Evolutionary conservation across 1,284 basidiomycete genomes (phyloP).

Genomic region (Chalciporus piperatoides): DNA sequence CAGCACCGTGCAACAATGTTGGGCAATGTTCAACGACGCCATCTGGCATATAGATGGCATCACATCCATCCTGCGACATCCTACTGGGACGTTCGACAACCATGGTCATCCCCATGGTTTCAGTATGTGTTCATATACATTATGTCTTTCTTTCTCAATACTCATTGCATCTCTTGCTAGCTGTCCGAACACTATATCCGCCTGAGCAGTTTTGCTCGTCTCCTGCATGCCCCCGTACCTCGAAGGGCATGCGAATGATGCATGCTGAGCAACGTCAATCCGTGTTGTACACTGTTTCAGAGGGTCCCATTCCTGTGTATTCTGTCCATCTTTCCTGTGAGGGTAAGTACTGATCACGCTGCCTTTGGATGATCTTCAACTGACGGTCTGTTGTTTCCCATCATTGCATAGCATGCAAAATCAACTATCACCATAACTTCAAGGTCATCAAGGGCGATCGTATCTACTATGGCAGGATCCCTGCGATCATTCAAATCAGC

Average conservation of each 20-base stretch:
- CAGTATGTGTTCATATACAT: too few relatives aligned
- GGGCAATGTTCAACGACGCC: too few relatives aligned
- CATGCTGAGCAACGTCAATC: background rate
- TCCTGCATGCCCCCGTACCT: too few relatives aligned
- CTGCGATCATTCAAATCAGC: background rate
- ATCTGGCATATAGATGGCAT: too few relatives aligned
- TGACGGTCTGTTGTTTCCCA: background rate
- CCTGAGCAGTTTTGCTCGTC: too few relatives aligned
- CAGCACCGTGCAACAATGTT: too few relatives aligned
- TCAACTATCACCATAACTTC: slow-evolving; percentile 11
- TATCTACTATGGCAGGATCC: slow-evolving; percentile 11
- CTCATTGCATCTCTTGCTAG: background rate
- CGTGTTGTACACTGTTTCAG: background rate
- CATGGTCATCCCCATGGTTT: too few relatives aligned
- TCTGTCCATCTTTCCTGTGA: background rate
- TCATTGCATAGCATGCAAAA: background rate
- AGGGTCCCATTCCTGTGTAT: background rate
- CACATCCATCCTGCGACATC: too few relatives aligned
- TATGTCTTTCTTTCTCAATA: background rate
- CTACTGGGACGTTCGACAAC: too few relatives aligned
- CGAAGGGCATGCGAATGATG: background rate
- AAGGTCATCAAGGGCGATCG: slow-evolving; percentile 5
- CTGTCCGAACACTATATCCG: too few relatives aligned
- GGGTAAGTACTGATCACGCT: background rate
- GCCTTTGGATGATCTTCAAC: background rate